Evolutionary conservation across 169 alveolate species (phyloP).

Genomic region (Plasmodium relictum): DNA sequence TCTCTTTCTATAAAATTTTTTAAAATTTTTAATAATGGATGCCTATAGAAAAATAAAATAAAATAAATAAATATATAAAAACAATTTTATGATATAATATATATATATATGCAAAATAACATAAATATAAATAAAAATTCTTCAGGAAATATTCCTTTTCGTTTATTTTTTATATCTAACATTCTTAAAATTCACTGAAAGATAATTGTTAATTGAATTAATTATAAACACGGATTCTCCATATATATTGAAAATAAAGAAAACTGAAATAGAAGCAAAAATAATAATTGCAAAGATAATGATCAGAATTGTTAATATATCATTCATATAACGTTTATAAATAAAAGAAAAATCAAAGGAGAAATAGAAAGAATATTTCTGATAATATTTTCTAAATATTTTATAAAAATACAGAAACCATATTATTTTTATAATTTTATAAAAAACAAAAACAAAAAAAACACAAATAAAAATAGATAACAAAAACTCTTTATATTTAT

Average conservation of each 20-base stretch:
- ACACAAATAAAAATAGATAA: conserved; percentile 21
- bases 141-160: not conserved
- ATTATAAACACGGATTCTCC: conserved; percentile 69
- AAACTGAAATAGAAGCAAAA: conserved; percentile 50
- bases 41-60: conserved; percentile 14
- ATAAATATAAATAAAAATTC: no score
- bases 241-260: conserved; percentile 62
- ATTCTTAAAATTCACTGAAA: conserved; percentile 46
- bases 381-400: conserved; percentile 38
- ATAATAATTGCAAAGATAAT: conserved; percentile 73
- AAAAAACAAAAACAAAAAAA: conserved; percentile 28
- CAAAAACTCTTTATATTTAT: conserved; percentile 56
- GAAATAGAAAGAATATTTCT: conserved; percentile 9
- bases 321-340: conserved; percentile 52
- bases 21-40: conserved; percentile 49
- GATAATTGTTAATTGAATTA: conserved; percentile 34
- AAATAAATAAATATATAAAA: no score
- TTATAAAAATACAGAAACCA: conserved; percentile 54
- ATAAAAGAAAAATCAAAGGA: conserved; percentile 40
- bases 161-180: conserved; percentile 15
- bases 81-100: not conserved
- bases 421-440: conserved; percentile 53
- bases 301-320: conserved; percentile 60
- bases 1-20: conserved; percentile 24
- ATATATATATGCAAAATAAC: not conserved